Evolutionary conservation across 352 stramenopile species (phyloP).

Genomic region (Phytopythium helicoides): DNA sequence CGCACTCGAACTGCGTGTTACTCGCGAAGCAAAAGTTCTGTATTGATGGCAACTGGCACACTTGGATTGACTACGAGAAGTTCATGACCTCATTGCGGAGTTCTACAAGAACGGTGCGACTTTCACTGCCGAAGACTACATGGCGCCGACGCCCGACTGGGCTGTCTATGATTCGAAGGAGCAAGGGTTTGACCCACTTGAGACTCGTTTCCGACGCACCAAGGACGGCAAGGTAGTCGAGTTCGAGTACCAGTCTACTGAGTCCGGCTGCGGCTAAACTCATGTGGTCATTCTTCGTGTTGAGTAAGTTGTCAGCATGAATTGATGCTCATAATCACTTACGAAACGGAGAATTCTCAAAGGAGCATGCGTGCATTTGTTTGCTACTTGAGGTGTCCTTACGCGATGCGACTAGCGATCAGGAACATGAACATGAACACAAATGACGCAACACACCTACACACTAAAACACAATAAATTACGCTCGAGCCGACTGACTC

Average conservation of each 20-base stretch:
- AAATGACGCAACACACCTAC: too few species aligned
- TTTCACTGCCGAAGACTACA: constrained; percentile 95
- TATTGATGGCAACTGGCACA: constrained; percentile 93
- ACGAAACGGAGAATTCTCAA: too few species aligned
- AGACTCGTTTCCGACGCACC: constrained; percentile 88
- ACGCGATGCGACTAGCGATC: too few species aligned
- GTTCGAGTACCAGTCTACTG: constrained; percentile 79
- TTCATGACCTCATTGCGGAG: constrained; percentile 87
- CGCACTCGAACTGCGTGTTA: constrained; percentile 96
- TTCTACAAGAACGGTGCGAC: constrained; percentile 79
- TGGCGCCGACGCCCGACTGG: constrained; percentile 93
- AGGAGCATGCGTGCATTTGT: too few species aligned
- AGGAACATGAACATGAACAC: too few species aligned
- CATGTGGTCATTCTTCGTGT: too few species aligned
- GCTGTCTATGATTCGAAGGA: constrained; percentile 94
- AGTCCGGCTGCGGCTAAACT: constrained; percentile 85
- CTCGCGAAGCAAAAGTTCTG: constrained; percentile 91
- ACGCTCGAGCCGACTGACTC: too few species aligned
- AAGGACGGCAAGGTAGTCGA: constrained; percentile 88
- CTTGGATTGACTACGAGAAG: constrained; percentile 99
- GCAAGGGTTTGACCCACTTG: constrained; percentile 96
- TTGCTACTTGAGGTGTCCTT: too few species aligned
- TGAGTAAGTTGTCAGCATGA: too few species aligned
- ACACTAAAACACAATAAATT: too few species aligned
- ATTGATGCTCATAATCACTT: too few species aligned